These are phyloP conservation scores for Martensiomyces pterosporus DNA, from an alignment of 192 early-diverging fungal genomes.

Conservation along the genomic window DNA sequence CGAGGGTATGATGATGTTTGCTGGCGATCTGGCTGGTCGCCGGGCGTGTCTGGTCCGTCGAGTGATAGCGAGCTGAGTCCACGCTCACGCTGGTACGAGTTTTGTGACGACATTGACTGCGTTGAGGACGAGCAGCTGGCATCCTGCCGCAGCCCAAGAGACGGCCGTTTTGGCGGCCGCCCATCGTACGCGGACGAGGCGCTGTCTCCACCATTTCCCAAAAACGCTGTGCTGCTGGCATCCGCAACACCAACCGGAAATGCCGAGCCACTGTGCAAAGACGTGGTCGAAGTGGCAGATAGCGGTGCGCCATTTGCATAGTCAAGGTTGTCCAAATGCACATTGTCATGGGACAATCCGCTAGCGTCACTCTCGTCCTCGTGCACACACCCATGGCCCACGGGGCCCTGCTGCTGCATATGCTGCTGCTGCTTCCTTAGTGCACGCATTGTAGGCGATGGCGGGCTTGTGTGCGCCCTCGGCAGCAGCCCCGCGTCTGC, in stretches of 20 bases:
- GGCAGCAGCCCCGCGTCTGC: background rate
- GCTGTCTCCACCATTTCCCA: no score
- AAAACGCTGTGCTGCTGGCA: background rate
- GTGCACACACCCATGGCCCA: slow-evolving; percentile 11
- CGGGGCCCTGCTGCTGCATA: background rate
- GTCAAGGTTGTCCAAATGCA: slow-evolving; percentile 17
- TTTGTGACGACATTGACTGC: no score
- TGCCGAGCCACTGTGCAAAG: no score
- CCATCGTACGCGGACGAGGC: no score
- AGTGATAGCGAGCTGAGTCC: background rate
- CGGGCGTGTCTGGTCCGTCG: background rate
- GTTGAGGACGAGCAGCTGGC: no score
- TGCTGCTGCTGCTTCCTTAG: background rate
- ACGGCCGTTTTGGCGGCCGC: slow-evolving; percentile 24
- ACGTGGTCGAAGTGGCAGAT: slow-evolving; percentile 16
- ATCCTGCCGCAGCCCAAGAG: slow-evolving; percentile 39
- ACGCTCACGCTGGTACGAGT: no score
- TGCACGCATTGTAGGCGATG: slow-evolving; percentile 31
- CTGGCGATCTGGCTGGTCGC: background rate
- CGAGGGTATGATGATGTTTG: slow-evolving; percentile 9
- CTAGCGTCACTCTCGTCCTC: slow-evolving; percentile 24
- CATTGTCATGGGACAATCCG: slow-evolving; percentile 20
- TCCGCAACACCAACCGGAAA: no score
- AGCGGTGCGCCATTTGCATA: slow-evolving; percentile 15
- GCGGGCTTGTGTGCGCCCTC: slow-evolving; percentile 41